Evolutionary conservation across 129 eudicot genomes (phyloP), one percentile per base, ranked within the genome.

Genomic region (Saussurea involucrata): DNA sequence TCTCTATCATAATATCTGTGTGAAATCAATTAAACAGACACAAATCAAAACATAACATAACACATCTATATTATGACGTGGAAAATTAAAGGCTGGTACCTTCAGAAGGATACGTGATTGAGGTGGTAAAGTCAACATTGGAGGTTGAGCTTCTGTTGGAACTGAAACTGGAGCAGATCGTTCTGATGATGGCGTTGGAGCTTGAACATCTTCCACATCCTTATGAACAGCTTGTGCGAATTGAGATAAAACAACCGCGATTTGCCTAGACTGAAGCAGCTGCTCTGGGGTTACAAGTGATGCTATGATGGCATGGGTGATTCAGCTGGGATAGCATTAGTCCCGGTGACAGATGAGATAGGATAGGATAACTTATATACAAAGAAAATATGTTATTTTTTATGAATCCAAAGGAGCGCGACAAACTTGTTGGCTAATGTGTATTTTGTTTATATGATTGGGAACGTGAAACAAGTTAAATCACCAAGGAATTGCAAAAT

Each of bases 251-350:
- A 89, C 76, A 60, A 70, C 79, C 6, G 84, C 28, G 63, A 72
- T 58, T 77, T 76, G 71, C 42, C 81, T 88, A 63, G 91, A 78
- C 65, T 84, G 96, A 49, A 94, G 80, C 42, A 93, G 86, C 53
- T 93, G 97, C 17, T 89, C 92, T 2, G 98, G 98, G 18, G 98
- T 94, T 44, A 91, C 77, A 57, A 94, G 88, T 4, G 82, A n/a
- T n/a, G n/a, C n/a, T n/a, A n/a, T n/a, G n/a, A 80, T 18, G 88
- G 98, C 65, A 87, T 69, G 1, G 83, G 67, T 12, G 81, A 69
- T 69, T 83, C 92, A 49, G 83, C 27, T 18, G 44, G 81, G 71
- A 34, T 44, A 28, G 89, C 76, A 44, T 88, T 81, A 27, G 84
- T 15, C 57, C 83, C 87, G 72, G 66, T 8, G 72, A 80, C n/a